Base-by-base conservation (phyloP, 75 land plant genomes). In the Cupressus sempervirens region DNA sequence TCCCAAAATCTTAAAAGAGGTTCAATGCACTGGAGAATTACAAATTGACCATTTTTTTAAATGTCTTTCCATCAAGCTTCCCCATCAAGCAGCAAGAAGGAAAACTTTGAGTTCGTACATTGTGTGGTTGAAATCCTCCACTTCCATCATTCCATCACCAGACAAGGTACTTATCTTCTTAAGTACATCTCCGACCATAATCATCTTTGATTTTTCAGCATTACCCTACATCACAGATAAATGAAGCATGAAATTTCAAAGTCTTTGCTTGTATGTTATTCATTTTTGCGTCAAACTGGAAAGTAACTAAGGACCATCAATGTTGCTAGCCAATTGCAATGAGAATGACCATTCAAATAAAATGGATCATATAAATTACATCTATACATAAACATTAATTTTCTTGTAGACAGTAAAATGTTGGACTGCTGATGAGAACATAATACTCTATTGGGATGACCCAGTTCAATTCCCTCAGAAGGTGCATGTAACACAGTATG, bases 181-280 rank as follows among this genome's bases (percentile, higher is more conserved):
- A 81, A 97, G 87, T 26, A 93, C 85, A 79, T 97, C 99, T 3
- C 99, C 99, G 15, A 97, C 95, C 99, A 97, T 94, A 12, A 97
- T 89, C 88, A 97, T 93, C 82, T 90, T 93, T 20, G 95, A 92
- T n/a, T 88, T 93, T 89, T 97, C 99, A 30, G 98, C 99, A 93
- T 96, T 96, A 8, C 99, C 95, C 99, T 97, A 82, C 52, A 81
- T 84, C 40, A 50, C 16, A 45, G n/a, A 29, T 79, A 23, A 77
- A 77, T 23, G 23, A 36, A 77, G 26, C 46, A 43, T 43, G 10
- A 40, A 9, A 43, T 20, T 41, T 43, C 20, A 41, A 77, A 43
- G 20, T 8, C 43, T 10, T 43, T 77, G 12, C 1, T 41, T 20
- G 29, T 48, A 23, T 41, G 43, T 43, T 43, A 77, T 7, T 77